phyloP scores from a whole-genome alignment of 371 early-diverging fungal species.

The Blakeslea trispora region DNA sequence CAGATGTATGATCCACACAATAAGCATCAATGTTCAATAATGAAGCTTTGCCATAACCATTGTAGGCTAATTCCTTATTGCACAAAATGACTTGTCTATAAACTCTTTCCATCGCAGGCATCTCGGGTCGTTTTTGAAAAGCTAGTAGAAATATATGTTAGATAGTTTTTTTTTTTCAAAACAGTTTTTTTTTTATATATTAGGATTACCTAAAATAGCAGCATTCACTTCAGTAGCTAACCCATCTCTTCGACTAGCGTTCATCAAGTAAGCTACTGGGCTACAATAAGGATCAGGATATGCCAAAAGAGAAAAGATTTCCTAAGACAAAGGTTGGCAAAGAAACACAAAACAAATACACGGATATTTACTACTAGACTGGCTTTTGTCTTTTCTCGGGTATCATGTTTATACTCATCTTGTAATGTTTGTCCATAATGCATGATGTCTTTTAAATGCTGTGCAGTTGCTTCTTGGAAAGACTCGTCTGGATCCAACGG shows the following conservation, averaged over 20 bases:
- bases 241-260: conserved; percentile 30
- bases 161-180: no score
- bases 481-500: background rate
- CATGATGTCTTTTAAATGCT: conserved; percentile 50
- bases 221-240: conserved; percentile 72
- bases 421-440: conserved; percentile 74
- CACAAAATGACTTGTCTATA: conserved; percentile 41
- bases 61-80: conserved; percentile 36
- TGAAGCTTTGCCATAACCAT: conserved; percentile 38
- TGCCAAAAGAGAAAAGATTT: conserved; percentile 77
- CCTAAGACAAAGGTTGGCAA: conserved; percentile 13
- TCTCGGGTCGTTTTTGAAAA: conserved; percentile 34
- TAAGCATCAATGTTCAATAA: conserved; percentile 30
- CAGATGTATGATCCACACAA: conserved; percentile 7
- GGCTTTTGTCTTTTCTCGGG: conserved; percentile 25
- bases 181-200: no score
- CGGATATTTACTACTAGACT: conserved; percentile 17
- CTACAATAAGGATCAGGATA: conserved; percentile 67
- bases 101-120: conserved; percentile 45
- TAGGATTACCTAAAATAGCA: conserved; percentile 73
- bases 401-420: conserved; percentile 64
- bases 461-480: conserved; percentile 1
- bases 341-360: background rate
- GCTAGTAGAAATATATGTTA: no score
- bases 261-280: conserved; percentile 59